Percentiles rank a stretch among this genome's conserved stretches.
phyloP scores from a whole-genome alignment of 2,329 filamentous ascomycete species.

The Sporothrix protearum region DNA sequence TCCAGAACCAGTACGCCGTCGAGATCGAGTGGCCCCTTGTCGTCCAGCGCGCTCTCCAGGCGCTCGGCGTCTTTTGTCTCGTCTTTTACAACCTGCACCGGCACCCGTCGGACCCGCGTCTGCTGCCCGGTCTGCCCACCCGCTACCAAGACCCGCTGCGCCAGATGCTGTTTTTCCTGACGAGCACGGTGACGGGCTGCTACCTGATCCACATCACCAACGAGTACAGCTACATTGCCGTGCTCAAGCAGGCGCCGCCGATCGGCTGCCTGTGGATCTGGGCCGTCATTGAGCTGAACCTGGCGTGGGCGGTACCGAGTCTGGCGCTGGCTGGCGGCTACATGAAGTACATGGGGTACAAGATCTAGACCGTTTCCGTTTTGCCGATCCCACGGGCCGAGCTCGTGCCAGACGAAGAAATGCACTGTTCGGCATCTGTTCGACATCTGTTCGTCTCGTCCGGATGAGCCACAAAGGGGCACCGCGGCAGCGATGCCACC shows the following conservation, averaged over 20 bases:
- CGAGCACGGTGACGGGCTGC: constrained; percentile 63
- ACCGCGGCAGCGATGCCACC: too few relatives aligned
- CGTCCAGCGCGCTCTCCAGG: constrained; percentile 48
- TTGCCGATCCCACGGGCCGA: not conserved
- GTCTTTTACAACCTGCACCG: constrained; percentile 58
- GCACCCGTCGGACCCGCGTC: constrained; percentile 45
- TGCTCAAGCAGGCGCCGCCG: constrained; percentile 90
- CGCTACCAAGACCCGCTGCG: constrained; percentile 48
- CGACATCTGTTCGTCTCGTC: not conserved
- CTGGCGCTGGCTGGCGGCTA: constrained; percentile 46
- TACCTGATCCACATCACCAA: constrained; percentile 83
- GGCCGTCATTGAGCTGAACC: constrained; percentile 81
- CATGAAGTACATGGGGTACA: constrained; percentile 49
- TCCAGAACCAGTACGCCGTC: constrained; percentile 73
- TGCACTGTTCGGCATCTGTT: not conserved
- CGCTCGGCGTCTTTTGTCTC: constrained; percentile 53
- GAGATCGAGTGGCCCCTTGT: constrained; percentile 60
- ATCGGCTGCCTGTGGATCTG: constrained; percentile 90
- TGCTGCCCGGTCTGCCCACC: constrained; percentile 50
- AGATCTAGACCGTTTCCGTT: not conserved
- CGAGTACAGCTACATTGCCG: constrained; percentile 71
- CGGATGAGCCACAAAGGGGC: not conserved
- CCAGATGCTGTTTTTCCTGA: constrained; percentile 60
- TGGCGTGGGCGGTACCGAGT: constrained; percentile 60
- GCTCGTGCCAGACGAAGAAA: too few relatives aligned